A percentile compares a stretch with the other conserved stretches of the same genome.
phyloP scores from a whole-genome alignment of 495 filamentous ascomycete species.

The Immersiella caudata region DNA sequence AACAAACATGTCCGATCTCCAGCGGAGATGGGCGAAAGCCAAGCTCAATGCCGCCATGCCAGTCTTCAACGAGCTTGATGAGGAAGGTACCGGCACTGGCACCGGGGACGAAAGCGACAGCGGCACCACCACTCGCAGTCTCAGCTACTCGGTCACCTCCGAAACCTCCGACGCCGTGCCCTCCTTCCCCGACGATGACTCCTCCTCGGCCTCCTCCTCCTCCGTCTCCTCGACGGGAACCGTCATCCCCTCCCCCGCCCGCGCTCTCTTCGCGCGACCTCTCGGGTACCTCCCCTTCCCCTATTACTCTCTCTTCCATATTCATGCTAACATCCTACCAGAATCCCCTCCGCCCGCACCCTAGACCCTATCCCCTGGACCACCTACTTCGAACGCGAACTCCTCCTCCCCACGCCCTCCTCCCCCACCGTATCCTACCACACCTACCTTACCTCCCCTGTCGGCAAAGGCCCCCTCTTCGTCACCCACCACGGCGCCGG shows the following conservation, averaged over 20 bases:
- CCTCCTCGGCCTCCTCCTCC: constrained; percentile 71
- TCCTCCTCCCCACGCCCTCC: constrained; percentile 58
- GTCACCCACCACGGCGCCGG: constrained; percentile 57
- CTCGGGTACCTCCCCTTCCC: constrained; percentile 52
- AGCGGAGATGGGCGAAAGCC: constrained; percentile 79
- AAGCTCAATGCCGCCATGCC: constrained; percentile 59
- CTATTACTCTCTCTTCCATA: neutral
- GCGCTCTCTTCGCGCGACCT: constrained; percentile 71
- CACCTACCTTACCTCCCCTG: constrained; percentile 77
- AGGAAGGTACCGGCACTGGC: constrained; percentile 38
- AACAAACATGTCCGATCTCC: constrained; percentile 77
- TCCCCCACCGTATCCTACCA: constrained; percentile 62
- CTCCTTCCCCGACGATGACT: constrained; percentile 56
- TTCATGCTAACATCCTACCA: constrained; percentile 10
- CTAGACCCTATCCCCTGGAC: constrained; percentile 75
- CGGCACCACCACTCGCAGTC: constrained; percentile 2
- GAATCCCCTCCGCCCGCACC: constrained; percentile 43
- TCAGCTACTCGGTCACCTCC: neutral
- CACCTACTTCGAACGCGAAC: constrained; percentile 83
- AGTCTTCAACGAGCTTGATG: constrained; percentile 56
- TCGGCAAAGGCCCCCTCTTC: constrained; percentile 65
- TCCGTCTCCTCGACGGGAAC: constrained; percentile 89
- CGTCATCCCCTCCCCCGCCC: constrained; percentile 75
- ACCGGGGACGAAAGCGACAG: constrained; percentile 3
- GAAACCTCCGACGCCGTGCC: neutral